Evolutionary conservation across 108 stramenopile genomes (phyloP).

Genomic region (Cyclotella baltica): DNA sequence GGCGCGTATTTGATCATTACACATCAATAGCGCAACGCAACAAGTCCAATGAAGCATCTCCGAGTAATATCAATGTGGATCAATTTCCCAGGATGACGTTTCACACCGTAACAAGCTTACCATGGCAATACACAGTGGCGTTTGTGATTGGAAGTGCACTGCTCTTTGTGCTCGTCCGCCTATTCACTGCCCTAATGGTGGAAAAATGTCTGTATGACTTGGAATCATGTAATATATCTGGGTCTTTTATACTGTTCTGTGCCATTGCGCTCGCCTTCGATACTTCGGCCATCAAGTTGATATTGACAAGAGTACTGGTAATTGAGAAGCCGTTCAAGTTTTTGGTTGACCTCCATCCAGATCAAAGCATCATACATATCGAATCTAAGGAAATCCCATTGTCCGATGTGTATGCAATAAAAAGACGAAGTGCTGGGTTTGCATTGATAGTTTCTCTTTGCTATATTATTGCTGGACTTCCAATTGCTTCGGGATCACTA

Average conservation of each 20-base stretch:
- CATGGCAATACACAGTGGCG: constrained; percentile 35
- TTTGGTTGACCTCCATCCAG: constrained; percentile 46
- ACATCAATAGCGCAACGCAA: neutral
- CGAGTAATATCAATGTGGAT: neutral
- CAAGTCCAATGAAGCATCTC: neutral
- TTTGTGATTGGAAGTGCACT: constrained; percentile 14
- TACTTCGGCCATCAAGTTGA: constrained; percentile 7
- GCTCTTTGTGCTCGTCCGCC: neutral
- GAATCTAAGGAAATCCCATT: constrained; percentile 23
- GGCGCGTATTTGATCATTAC: constrained; percentile 2
- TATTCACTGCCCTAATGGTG: constrained; percentile 1
- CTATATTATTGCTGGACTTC: constrained; percentile 34
- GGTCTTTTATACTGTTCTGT: constrained; percentile 10
- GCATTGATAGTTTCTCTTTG: constrained; percentile 23
- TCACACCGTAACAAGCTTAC: constrained; percentile 4
- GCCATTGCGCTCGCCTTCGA: constrained; percentile 24
- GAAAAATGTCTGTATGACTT: constrained; percentile 7
- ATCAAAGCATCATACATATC: constrained; percentile 26
- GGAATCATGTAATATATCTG: constrained; percentile 24
- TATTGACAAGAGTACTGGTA: constrained; percentile 26
- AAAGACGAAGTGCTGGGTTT: constrained; percentile 13
- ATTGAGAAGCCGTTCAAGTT: constrained; percentile 36
- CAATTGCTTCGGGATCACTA: constrained; percentile 31
- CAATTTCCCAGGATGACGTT: constrained; percentile 31
- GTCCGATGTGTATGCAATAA: constrained; percentile 13